Percentiles rank a stretch among this genome's conserved stretches.
phyloP scores from a whole-genome alignment of 1,284 basidiomycete species.

The Melampsora occidentalis region DNA sequence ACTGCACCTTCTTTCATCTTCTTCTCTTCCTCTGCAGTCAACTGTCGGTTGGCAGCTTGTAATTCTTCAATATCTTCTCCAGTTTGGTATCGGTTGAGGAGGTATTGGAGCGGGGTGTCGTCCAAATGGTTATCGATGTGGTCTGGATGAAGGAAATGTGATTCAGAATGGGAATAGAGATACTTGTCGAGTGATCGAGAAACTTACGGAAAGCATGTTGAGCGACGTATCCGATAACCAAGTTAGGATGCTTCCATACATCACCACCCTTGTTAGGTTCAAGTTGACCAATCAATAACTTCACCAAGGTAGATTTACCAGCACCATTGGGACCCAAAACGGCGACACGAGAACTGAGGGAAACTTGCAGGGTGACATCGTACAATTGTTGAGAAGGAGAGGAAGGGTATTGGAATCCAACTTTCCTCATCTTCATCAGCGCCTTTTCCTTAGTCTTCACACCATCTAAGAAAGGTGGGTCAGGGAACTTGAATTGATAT shows the following conservation, averaged over 20 bases:
- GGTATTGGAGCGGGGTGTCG: slow-evolving; percentile 97
- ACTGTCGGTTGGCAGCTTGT: slow-evolving; percentile 80
- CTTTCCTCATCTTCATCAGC: slow-evolving; percentile 94
- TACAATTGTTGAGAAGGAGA: slow-evolving; percentile 81
- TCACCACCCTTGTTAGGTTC: slow-evolving; percentile 94
- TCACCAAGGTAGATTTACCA: slow-evolving; percentile 97
- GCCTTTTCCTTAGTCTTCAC: slow-evolving; percentile 99
- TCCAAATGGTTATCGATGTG: slow-evolving; percentile 97
- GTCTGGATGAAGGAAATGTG: slow-evolving; percentile 28
- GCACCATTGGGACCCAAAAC: slow-evolving; percentile 95
- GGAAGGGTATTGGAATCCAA: slow-evolving; percentile 92
- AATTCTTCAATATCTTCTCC: slow-evolving; percentile 97
- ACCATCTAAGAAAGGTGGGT: slow-evolving; percentile 93
- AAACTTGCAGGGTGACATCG: slow-evolving; percentile 93
- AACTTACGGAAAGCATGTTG: slow-evolving; percentile 91
- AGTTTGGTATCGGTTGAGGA: slow-evolving; percentile 99
- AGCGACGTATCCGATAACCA: slow-evolving; percentile 97
- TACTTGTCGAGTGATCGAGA: background rate
- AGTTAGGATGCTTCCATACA: slow-evolving; percentile 98
- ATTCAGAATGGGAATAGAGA: background rate
- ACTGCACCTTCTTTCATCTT: slow-evolving; percentile 95
- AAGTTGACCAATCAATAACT: slow-evolving; percentile 95
- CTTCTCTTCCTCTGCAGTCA: slow-evolving; percentile 80
- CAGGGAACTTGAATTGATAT: slow-evolving; percentile 94
- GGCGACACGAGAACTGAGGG: slow-evolving; percentile 93